These are phyloP conservation scores for Glycine latifolia DNA, from an alignment of 306 rosid genomes.

Conservation along the genomic window DNA sequence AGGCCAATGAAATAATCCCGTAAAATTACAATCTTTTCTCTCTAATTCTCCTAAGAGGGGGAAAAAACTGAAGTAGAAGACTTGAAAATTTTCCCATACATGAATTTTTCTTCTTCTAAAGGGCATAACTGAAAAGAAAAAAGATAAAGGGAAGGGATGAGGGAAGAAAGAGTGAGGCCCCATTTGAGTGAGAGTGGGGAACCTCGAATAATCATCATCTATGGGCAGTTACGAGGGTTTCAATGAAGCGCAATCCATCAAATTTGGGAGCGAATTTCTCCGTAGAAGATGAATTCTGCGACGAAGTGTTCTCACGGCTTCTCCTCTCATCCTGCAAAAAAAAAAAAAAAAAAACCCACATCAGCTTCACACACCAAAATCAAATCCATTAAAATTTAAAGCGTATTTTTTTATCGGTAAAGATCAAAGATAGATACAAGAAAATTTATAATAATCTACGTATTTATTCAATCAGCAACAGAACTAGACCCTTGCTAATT, in stretches of 20 bases:
- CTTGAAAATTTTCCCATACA: constrained; percentile 27
- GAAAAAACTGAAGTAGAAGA: neutral
- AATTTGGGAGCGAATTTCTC: constrained; percentile 88
- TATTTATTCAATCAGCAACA: too few relatives aligned
- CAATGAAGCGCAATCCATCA: constrained; percentile 91
- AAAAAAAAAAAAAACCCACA: too few relatives aligned
- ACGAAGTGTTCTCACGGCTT: constrained; percentile 29
- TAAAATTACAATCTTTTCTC: constrained; percentile 26
- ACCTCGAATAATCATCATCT: constrained; percentile 62
- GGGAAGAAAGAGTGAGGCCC: neutral
- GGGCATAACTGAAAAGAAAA: neutral
- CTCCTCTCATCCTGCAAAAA: constrained; percentile 40
- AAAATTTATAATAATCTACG: too few relatives aligned
- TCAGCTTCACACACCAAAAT: too few relatives aligned
- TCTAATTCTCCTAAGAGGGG: constrained; percentile 24
- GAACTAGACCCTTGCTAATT: too few relatives aligned
- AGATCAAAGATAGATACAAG: too few relatives aligned
- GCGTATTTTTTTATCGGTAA: too few relatives aligned
- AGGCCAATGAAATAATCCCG: constrained; percentile 18
- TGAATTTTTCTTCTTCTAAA: neutral
- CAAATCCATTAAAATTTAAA: too few relatives aligned
- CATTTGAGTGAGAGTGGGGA: neutral
- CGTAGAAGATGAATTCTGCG: constrained; percentile 44
- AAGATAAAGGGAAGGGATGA: neutral
- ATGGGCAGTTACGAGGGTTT: constrained; percentile 92